Evolutionary conservation across 108 stramenopile species (phyloP), one percentile per base, ranked within the genome.

Genomic region (Cylindrotheca closterium): DNA sequence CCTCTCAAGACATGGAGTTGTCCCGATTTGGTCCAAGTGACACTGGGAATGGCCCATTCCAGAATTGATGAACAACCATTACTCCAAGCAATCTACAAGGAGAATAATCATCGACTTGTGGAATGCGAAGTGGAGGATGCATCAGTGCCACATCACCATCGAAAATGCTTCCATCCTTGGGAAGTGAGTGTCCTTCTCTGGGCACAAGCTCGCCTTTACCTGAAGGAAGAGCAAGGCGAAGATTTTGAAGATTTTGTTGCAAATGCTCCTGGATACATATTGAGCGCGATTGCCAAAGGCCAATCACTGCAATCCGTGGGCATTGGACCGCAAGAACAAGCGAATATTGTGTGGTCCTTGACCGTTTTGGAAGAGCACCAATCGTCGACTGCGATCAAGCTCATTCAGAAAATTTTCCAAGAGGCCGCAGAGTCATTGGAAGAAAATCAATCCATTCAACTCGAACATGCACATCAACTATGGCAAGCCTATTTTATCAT

Each of bases 401-500:
- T 93, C 29, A 72, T 93, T 29, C 59, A 71, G 56, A 59, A 45
- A 2, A 84, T 91, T 33, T 91, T 93, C 63, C 42, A 61, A 2
- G 78, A 75, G 30, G 69, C 71, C 34, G 73, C 80, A 30, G 54
- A 65, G 18, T 66, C 83, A 25, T 81, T 72, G 21, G 55, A 77
- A 30, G 55, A 70, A 26, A 65, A 80, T 18, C 58, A 71, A 1
- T 42, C 64, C 3, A 89, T 93, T 21, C 87, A 88, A 51, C 80
- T 91, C 28, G 93, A 91, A 34, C 89, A 94, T 63, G 89, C 89
- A 12, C 93, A 94, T 74, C 93, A 94, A 64, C 77, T 94, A 10
- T 94, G 89, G 89, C 89, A 94, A 63, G 80, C 86, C n/a, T 80
- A 63, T 28, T 91, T 83, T 62, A 42, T 94, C 4, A 60, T 87